Base-by-base conservation (phyloP, 306 rosid species). In the Quercus gilva region DNA sequence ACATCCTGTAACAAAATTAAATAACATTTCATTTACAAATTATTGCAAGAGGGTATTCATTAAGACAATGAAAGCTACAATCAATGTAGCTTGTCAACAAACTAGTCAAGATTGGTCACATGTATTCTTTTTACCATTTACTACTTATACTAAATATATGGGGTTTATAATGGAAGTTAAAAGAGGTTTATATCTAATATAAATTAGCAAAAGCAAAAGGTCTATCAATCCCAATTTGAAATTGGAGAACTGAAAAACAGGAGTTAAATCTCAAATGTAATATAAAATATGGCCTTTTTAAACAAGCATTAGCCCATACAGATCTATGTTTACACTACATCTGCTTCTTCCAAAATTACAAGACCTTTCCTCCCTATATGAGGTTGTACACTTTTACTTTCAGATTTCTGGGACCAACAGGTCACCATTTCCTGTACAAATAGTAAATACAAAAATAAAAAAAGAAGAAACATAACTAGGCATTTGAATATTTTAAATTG, bases 1-100 rank as follows among this genome's bases (percentile, higher is more conserved):
- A 95, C 89, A 75, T 89, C 94, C 99, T 95, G 84, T 52, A 76
- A 45, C 77, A 84, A 69, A 81, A 0, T n/a, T 31, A 74, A 74
- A 81, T 5, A 31, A 11, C 33, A 51, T 43, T 20, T 55, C 69
- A 60, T 23, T 53, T 78, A 49, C 31, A 28, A 9, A 61, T 61
- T 25, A 65, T 29, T 21, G 67, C 14, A 9, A 41, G 9, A 2
- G 53, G 43, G 55, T 73, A 20, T 53, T 69, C 52, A 60, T 65
- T n/a, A 76, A 73, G 61, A 65, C 20, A 29, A 59, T 70, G 71
- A 57, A 65, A 77, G 61, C 12, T 41, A 41, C 12, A 41, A 41
- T 41, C 3, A 41, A 11, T 41, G 45, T 41, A 41, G 12, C 8
- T 8, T 41, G 45, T 41, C 45, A 41, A 41, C 45, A 41, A 8